A percentile compares a stretch with the other conserved stretches of the same genome.
Conservation (phyloP, 2,329 filamentous ascomycete genomes). For the Colletotrichum limetticola region DNA sequence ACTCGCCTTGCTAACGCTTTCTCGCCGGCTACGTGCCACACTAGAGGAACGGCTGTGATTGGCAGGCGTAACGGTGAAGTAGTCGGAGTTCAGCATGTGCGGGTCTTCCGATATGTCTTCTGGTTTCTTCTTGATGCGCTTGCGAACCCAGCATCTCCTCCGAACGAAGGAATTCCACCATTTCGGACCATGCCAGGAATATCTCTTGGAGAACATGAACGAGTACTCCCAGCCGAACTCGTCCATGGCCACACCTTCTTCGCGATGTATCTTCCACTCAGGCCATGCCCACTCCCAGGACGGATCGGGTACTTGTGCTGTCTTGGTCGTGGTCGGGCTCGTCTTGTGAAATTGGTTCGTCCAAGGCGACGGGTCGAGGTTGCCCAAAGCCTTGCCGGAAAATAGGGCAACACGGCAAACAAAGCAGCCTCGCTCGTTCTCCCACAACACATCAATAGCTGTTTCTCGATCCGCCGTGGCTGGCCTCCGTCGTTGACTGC, state of each 20-base stretch:
- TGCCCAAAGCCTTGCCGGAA: constrained; percentile 84
- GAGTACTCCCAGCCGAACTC: constrained; percentile 97
- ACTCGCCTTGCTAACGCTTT: constrained; percentile 51
- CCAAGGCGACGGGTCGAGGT: constrained; percentile 89
- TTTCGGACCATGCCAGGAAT: constrained; percentile 87
- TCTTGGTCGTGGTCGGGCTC: constrained; percentile 77
- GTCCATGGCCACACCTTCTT: constrained; percentile 76
- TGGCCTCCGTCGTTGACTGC: constrained; percentile 7
- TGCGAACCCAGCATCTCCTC: constrained; percentile 86
- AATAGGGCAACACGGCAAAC: constrained; percentile 92
- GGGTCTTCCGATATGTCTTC: constrained; percentile 61
- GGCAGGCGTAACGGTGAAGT: constrained; percentile 79
- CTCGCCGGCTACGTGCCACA: constrained; percentile 40
- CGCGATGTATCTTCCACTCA: constrained; percentile 74
- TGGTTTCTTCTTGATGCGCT: constrained; percentile 72
- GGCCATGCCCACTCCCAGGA: constrained; percentile 91
- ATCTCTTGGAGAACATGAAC: constrained; percentile 80
- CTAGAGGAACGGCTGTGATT: constrained; percentile 41
- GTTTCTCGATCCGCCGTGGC: constrained; percentile 53
- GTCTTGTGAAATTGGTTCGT: constrained; percentile 74
- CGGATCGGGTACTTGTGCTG: constrained; percentile 92
- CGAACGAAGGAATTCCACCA: constrained; percentile 98
- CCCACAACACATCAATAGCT: constrained; percentile 89
- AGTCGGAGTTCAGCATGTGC: constrained; percentile 78
- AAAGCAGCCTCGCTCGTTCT: constrained; percentile 93